These are phyloP conservation scores for Malania oleifera DNA, from an alignment of 164 flowering plant genomes.

Conservation along the genomic window DNA sequence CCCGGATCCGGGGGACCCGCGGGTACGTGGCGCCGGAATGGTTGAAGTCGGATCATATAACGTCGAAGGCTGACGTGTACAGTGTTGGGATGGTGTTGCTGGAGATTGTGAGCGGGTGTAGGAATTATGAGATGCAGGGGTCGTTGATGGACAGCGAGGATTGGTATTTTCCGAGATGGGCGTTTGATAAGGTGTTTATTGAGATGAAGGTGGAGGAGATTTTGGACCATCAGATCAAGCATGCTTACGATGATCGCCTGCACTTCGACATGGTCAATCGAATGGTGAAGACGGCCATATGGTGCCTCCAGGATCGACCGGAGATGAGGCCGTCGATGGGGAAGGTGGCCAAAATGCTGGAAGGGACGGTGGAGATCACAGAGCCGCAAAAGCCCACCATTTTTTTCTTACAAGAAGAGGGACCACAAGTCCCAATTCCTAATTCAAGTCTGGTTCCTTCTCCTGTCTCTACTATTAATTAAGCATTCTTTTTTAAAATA, in stretches of 20 bases:
- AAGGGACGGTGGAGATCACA: slow-evolving; percentile 71
- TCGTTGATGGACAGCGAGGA: slow-evolving; percentile 50
- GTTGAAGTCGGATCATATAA: slow-evolving; percentile 44
- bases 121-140: slow-evolving; percentile 41
- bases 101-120: slow-evolving; percentile 66
- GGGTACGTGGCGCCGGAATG: slow-evolving; percentile 93
- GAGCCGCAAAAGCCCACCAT: slow-evolving; percentile 67
- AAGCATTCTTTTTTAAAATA: no score
- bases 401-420: slow-evolving; percentile 42
- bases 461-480: no score
- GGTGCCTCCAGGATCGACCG: slow-evolving; percentile 72
- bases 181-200: slow-evolving; percentile 54
- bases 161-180: slow-evolving; percentile 77
- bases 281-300: slow-evolving; percentile 86
- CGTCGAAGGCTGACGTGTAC: slow-evolving; percentile 77
- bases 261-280: slow-evolving; percentile 53
- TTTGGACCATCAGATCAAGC: slow-evolving; percentile 45
- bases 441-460: no score
- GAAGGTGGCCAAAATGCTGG: slow-evolving; percentile 84
- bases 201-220: slow-evolving; percentile 71
- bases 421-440: no score
- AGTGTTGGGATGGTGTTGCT: slow-evolving; percentile 83
- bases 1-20: slow-evolving; percentile 63
- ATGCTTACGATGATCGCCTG: slow-evolving; percentile 33
- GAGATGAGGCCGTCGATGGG: slow-evolving; percentile 87